phyloP scores from a whole-genome alignment of 306 rosid genomes.

The Trifolium repens region DNA sequence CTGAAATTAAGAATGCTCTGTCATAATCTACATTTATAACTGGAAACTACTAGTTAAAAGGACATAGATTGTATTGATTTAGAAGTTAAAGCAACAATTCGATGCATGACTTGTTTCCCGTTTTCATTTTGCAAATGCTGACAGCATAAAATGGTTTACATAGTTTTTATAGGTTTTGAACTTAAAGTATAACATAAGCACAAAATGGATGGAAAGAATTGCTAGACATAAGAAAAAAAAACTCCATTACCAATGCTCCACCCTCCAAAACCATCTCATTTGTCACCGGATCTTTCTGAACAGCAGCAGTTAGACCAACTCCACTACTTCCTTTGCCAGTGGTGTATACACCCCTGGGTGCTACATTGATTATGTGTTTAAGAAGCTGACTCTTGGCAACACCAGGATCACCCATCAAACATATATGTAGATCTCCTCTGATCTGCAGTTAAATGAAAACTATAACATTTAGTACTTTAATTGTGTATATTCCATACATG shows the following conservation, averaged over 20 bases:
- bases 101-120: slow-evolving; percentile 17
- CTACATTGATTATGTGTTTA: slow-evolving; percentile 92
- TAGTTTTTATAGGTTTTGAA: slow-evolving; percentile 24
- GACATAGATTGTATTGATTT: slow-evolving; percentile 8
- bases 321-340: slow-evolving; percentile 99
- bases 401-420: slow-evolving; percentile 99
- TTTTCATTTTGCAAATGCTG: slow-evolving; percentile 22
- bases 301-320: slow-evolving; percentile 99
- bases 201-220: slow-evolving; percentile 25
- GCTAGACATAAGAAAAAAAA: slow-evolving; percentile 24
- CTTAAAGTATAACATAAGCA: slow-evolving; percentile 1
- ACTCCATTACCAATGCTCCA: slow-evolving; percentile 89
- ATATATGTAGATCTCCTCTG: slow-evolving; percentile 94
- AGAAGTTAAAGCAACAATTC: slow-evolving; percentile 13
- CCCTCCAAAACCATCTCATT: slow-evolving; percentile 99
- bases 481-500: background rate
- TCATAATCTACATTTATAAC: slow-evolving; percentile 38
- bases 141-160: slow-evolving; percentile 5
- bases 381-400: slow-evolving; percentile 99
- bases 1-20: slow-evolving; percentile 52
- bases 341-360: slow-evolving; percentile 96
- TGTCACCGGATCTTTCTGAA: slow-evolving; percentile 97
- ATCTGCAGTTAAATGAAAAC: slow-evolving; percentile 61
- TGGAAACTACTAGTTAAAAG: slow-evolving; percentile 32
- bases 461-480: slow-evolving; percentile 12